A percentile compares a stretch with the other conserved stretches of the same genome.
These are phyloP conservation scores for Rhizoclosmatium sp. DNA, from an alignment of 192 early-diverging fungal genomes.

Conservation along the genomic window DNA sequence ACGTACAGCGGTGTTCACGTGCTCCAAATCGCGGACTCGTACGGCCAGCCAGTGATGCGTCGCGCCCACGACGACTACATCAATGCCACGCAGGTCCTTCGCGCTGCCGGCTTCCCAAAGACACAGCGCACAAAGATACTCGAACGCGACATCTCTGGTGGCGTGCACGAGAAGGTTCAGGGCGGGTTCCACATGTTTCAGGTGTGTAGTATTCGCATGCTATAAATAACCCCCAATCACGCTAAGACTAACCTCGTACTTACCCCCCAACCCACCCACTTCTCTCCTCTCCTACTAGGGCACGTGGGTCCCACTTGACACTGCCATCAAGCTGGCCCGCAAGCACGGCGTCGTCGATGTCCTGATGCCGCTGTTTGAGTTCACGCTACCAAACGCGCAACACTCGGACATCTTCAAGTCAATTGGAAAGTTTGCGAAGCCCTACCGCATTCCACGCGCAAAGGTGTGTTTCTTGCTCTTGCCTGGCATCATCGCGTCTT, in stretches of 20 bases:
- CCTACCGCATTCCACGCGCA: slow-evolving; percentile 24
- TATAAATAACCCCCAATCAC: background rate
- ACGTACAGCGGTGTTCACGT: slow-evolving; percentile 62
- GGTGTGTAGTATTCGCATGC: background rate
- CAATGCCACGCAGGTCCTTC: slow-evolving; percentile 97
- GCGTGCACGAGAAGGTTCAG: slow-evolving; percentile 85
- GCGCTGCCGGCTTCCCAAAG: slow-evolving; percentile 95
- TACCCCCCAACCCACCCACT: background rate
- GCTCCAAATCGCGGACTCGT: slow-evolving; percentile 75
- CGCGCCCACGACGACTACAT: slow-evolving; percentile 85
- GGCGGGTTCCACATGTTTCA: slow-evolving; percentile 48
- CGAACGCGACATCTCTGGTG: slow-evolving; percentile 88
- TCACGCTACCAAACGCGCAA: background rate
- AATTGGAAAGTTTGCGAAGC: slow-evolving; percentile 34
- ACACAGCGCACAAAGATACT: slow-evolving; percentile 93
- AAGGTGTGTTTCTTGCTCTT: too few relatives aligned
- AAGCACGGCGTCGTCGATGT: slow-evolving; percentile 35
- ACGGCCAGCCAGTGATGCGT: slow-evolving; percentile 79
- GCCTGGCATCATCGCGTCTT: too few relatives aligned
- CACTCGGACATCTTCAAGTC: slow-evolving; percentile 29
- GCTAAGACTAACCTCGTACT: background rate
- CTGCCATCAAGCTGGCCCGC: slow-evolving; percentile 29
- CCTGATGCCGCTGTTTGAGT: slow-evolving; percentile 33
- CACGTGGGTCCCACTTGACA: slow-evolving; percentile 42
- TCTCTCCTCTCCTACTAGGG: slow-evolving; percentile 9